Percentiles rank a stretch among this genome's conserved stretches.
These are phyloP conservation scores for Lentinus tigrinus DNA, from an alignment of 768 basidiomycete species.

Conservation along the genomic window DNA sequence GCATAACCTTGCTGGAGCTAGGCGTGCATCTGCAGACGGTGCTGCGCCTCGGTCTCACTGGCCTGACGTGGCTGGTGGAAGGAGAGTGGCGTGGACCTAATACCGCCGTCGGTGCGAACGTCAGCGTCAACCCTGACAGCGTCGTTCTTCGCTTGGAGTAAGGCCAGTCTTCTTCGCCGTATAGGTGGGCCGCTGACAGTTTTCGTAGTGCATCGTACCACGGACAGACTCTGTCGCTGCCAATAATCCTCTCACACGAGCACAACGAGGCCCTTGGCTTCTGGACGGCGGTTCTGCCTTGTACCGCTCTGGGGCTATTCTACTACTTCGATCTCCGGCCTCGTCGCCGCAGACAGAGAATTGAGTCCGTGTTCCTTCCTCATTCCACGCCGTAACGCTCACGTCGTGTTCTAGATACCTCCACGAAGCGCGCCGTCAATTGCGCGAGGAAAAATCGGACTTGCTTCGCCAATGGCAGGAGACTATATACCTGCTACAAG, in stretches of 20 bases:
- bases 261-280: constrained; percentile 46
- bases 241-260: constrained; percentile 55
- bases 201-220: constrained; percentile 49
- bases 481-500: constrained; percentile 59
- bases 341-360: constrained; percentile 49
- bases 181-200: neutral
- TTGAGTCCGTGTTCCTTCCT: constrained; percentile 43
- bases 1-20: constrained; percentile 53
- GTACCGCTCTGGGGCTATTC: constrained; percentile 47
- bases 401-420: constrained; percentile 51
- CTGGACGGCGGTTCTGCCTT: constrained; percentile 53
- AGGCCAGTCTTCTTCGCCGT: constrained; percentile 27
- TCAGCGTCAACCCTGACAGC: constrained; percentile 45
- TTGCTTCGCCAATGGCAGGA: constrained; percentile 63
- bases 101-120: constrained; percentile 42
- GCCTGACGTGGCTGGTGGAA: constrained; percentile 42
- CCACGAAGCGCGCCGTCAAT: constrained; percentile 57
- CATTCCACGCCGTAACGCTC: constrained; percentile 13
- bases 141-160: constrained; percentile 59
- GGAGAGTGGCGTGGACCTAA: constrained; percentile 50
- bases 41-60: constrained; percentile 47
- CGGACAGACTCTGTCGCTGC: constrained; percentile 56
- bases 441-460: constrained; percentile 64
- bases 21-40: constrained; percentile 50
- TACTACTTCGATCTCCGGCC: constrained; percentile 62